phyloP scores from a whole-genome alignment of 257 asterid genomes.

The Galeopsis tetrahit region DNA sequence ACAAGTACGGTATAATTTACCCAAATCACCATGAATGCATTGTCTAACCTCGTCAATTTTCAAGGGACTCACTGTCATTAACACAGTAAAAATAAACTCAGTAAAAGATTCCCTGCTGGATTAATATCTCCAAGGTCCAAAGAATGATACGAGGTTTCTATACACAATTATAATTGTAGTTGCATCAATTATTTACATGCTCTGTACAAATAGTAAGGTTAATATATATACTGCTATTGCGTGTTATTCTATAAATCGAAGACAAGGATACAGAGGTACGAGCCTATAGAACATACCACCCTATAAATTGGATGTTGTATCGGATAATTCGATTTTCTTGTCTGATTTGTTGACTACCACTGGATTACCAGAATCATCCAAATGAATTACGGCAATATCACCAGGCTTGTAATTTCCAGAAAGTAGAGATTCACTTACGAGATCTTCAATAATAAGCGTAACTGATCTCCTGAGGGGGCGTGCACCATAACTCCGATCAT shows the following conservation, averaged over 20 bases:
- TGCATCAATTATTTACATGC: slow-evolving; percentile 36
- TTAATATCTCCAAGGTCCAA: slow-evolving; percentile 19
- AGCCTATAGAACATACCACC: slow-evolving; percentile 24
- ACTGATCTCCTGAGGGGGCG: slow-evolving; percentile 92
- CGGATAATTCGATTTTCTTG: slow-evolving; percentile 51
- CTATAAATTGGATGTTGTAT: slow-evolving; percentile 41
- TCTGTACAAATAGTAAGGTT: slow-evolving; percentile 31
- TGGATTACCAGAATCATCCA: slow-evolving; percentile 83
- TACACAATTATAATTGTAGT: slow-evolving; percentile 27
- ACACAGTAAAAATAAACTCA: background rate
- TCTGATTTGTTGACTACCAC: slow-evolving; percentile 58
- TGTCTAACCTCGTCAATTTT: too few relatives aligned
- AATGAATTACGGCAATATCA: slow-evolving; percentile 68
- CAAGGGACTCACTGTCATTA: too few relatives aligned
- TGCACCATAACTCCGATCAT: slow-evolving; percentile 91
- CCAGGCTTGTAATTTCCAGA: slow-evolving; percentile 70
- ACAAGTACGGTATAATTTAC: too few relatives aligned
- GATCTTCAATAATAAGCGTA: slow-evolving; percentile 77
- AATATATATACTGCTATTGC: slow-evolving; percentile 1
- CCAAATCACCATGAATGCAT: too few relatives aligned
- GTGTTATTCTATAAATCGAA: background rate
- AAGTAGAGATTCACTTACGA: slow-evolving; percentile 81
- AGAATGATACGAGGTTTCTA: slow-evolving; percentile 34
- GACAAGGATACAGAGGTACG: background rate
- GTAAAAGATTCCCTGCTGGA: background rate